phyloP scores from a whole-genome alignment of 176 grass and related monocot species.

The Paspalum vaginatum region DNA sequence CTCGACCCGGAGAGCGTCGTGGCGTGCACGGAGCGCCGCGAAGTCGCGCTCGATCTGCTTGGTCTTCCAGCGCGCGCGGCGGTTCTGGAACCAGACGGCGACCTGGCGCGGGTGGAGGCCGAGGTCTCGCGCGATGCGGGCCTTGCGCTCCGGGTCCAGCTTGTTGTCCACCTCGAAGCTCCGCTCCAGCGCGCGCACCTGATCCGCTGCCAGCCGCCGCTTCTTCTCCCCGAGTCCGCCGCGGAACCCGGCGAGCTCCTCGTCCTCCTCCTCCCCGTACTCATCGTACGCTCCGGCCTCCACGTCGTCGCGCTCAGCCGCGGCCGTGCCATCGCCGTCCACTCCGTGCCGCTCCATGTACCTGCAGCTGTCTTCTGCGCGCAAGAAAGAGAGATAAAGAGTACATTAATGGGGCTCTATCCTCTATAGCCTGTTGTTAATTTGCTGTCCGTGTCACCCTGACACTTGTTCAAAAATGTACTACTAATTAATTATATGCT shows the following conservation, averaged over 20 bases:
- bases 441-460: constrained; percentile 14
- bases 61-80: constrained; percentile 74
- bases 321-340: not conserved
- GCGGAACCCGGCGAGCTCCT: constrained; percentile 14
- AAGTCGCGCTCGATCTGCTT: constrained; percentile 79
- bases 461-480: constrained; percentile 2
- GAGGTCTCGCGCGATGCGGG: constrained; percentile 56
- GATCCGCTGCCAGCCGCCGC: constrained; percentile 54
- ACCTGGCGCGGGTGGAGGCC: constrained; percentile 74
- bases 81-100: constrained; percentile 89
- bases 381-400: not conserved
- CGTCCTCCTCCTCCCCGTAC: constrained; percentile 27
- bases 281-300: not conserved
- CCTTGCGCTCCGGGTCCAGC: constrained; percentile 71
- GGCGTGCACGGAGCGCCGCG: constrained; percentile 44
- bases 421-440: not conserved
- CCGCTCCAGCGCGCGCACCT: constrained; percentile 65
- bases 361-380: constrained; percentile 31
- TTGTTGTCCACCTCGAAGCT: constrained; percentile 82
- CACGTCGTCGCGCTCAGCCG: not conserved
- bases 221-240: constrained; percentile 65
- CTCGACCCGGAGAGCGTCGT: constrained; percentile 54
- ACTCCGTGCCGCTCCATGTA: constrained; percentile 33
- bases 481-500: not conserved
- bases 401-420: not conserved